These are phyloP conservation scores for Boechera retrofracta DNA, from an alignment of 345 rosid species.

Conservation along the genomic window DNA sequence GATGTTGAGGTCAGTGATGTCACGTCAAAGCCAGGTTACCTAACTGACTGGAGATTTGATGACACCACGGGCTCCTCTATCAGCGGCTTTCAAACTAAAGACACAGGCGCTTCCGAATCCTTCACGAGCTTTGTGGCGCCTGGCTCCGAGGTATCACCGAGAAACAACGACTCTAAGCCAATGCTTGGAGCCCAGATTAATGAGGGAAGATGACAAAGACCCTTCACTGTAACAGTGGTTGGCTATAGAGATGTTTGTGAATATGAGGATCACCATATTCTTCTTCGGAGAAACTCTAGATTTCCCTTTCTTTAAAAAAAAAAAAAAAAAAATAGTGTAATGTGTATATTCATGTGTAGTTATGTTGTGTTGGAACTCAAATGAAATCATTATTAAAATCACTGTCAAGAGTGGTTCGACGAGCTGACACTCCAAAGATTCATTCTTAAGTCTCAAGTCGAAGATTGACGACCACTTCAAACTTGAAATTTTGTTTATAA, in stretches of 20 bases:
- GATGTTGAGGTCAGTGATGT: slow-evolving; percentile 63
- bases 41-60: slow-evolving; percentile 61
- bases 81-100: slow-evolving; percentile 23
- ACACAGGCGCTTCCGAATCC: not conserved
- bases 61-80: slow-evolving; percentile 45
- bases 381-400: too few relatives aligned
- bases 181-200: slow-evolving; percentile 29
- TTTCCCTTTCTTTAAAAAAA: not conserved
- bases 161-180: not conserved
- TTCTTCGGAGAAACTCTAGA: not conserved
- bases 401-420: too few relatives aligned
- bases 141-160: slow-evolving; percentile 2
- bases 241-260: slow-evolving; percentile 13
- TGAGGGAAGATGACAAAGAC: slow-evolving; percentile 35
- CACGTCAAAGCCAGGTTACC: slow-evolving; percentile 56
- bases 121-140: slow-evolving; percentile 16
- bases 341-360: too few relatives aligned
- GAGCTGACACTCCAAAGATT: too few relatives aligned
- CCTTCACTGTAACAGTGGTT: not conserved
- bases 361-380: too few relatives aligned
- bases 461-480: too few relatives aligned
- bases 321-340: too few relatives aligned
- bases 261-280: not conserved
- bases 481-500: too few relatives aligned
- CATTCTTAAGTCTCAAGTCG: too few relatives aligned